Evolutionary conservation across 2,329 filamentous ascomycete species (phyloP), one percentile per base, ranked within the genome.

Genomic region (Zymoseptoria tritici): DNA sequence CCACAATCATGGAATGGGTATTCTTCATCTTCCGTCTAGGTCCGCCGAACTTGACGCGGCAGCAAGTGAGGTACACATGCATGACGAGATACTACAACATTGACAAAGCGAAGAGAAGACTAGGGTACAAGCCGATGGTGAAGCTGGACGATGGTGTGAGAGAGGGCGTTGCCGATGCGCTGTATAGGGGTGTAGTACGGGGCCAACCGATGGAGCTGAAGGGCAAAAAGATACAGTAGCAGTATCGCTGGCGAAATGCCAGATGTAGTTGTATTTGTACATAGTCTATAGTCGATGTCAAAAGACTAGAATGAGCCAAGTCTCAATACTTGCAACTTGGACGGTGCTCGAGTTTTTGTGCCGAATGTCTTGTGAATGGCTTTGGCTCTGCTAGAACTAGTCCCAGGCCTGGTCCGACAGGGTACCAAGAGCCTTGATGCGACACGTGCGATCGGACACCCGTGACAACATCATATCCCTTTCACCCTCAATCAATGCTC

Each of bases 71-170:
- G 65, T 90, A 87, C 73, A 85, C 84, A 70, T 86, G 83, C 72
- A 89, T 91, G 85, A 88, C 85, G 59, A 80, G 89, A 59, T 92
- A 91, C 76, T 91, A 89, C 75, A 85, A 85, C 75, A 90, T 91
- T 71, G 78, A 79, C 60, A 92, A 92, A 81, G 89, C 89, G 59
- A 88, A 85, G 79, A 78, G 73, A 67, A 79, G 88, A 66, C 76
- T 92, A 58, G 86, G 86, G 2, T 92, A 92, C 74, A 73, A 76
- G 72, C 88, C 89, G 2, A 74, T 90, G 57, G 85, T 89, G 56
- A 77, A 79, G 50, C 75, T 91, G 59, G 81, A 85, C 62, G 86
- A 90, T 66, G 89, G 87, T 9, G 74, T 80, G 16, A 70, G 69
- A 67, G 76, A 76, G 58, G 78, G 77, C 13, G 78, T 80, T 51